phyloP scores from a whole-genome alignment of 2,329 filamentous ascomycete species.

The Claviceps pazoutovae region DNA sequence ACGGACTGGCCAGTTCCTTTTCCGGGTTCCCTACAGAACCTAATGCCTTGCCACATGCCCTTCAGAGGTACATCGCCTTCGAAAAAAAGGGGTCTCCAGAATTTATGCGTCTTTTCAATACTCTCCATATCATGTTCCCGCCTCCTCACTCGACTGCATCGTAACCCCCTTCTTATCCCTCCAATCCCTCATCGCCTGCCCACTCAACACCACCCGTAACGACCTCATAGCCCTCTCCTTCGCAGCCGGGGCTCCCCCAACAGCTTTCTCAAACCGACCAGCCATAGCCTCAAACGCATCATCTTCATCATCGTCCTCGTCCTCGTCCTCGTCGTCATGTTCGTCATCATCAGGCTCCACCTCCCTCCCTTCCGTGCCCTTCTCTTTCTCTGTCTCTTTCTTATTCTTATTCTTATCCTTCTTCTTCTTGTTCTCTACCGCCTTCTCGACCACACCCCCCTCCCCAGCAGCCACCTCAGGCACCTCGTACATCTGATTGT shows the following conservation, averaged over 20 bases:
- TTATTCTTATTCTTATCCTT: no score
- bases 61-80: not conserved
- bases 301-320: conserved; percentile 23
- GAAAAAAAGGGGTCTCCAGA: not conserved
- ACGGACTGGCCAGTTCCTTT: not conserved
- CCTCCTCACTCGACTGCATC: conserved; percentile 29
- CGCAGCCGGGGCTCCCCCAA: conserved; percentile 29
- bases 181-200: conserved; percentile 39
- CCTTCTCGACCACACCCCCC: conserved; percentile 27
- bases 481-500: conserved; percentile 41
- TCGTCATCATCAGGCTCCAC: no score
- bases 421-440: conserved; percentile 21
- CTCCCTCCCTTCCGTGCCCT: no score
- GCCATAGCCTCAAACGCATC: conserved; percentile 44
- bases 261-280: conserved; percentile 40
- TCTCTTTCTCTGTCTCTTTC: no score
- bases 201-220: conserved; percentile 47
- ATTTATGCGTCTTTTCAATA: not conserved
- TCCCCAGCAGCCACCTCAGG: conserved; percentile 27
- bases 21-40: no score
- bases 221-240: conserved; percentile 34
- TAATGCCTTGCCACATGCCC: not conserved
- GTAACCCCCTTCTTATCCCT: conserved; percentile 32
- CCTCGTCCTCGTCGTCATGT: no score
- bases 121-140: not conserved